Conservation (phyloP, 176 grass and related monocot species). For the Chloris gayana region DNA sequence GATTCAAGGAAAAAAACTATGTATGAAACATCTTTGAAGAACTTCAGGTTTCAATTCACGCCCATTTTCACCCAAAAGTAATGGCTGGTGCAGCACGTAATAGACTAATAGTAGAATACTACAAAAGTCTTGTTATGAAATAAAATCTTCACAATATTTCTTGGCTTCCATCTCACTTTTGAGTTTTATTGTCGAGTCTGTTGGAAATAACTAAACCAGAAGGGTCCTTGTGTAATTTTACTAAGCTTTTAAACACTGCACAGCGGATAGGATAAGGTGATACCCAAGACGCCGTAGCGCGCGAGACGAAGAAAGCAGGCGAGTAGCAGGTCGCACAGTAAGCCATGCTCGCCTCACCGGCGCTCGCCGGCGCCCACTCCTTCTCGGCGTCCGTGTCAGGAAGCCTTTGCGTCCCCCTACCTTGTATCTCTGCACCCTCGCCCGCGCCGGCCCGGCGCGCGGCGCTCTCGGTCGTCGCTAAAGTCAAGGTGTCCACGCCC, state of each 20-base stretch:
- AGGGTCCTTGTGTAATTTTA: background rate
- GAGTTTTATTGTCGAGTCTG: background rate
- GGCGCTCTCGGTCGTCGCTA: conserved; percentile 47
- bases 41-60: too few species aligned
- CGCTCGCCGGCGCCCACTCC: conserved; percentile 43
- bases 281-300: conserved; percentile 11
- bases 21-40: too few species aligned
- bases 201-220: background rate
- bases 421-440: conserved; percentile 7
- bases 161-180: too few species aligned
- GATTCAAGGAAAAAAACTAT: too few species aligned
- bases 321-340: conserved; percentile 22
- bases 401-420: background rate
- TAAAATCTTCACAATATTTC: background rate
- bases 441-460: conserved; percentile 15
- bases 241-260: background rate
- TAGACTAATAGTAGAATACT: too few species aligned
- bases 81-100: background rate
- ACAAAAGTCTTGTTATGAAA: too few species aligned
- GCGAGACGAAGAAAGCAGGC: background rate
- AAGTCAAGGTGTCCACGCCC: conserved; percentile 66
- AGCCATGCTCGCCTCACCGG: conserved; percentile 50
- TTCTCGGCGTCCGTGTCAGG: conserved; percentile 34
- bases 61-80: background rate
- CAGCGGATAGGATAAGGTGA: conserved; percentile 33